A percentile compares a stretch with the other conserved stretches of the same genome.
Evolutionary conservation across 2,329 filamentous ascomycete species (phyloP).

Genomic region (Trematosphaeria pertusa): DNA sequence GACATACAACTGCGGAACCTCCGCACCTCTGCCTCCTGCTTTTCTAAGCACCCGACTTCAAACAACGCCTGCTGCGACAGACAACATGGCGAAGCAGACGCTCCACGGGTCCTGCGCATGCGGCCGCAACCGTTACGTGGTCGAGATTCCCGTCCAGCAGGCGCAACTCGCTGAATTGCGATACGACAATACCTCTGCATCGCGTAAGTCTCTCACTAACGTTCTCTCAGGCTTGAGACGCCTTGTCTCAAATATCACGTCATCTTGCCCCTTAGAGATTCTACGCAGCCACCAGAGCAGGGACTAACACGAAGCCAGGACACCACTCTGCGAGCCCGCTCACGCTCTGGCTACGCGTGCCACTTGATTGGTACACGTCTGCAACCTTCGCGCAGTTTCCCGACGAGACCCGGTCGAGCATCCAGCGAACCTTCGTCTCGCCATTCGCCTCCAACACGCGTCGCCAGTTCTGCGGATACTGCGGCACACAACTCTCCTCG

Average conservation of each 20-base stretch:
- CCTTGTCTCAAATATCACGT: conserved; percentile 11
- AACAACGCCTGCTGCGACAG: conserved; percentile 1
- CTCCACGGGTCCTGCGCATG: conserved; percentile 83
- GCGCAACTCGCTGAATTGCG: conserved; percentile 66
- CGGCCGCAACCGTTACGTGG: conserved; percentile 81
- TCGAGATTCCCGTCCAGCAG: conserved; percentile 69
- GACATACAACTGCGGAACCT: not conserved
- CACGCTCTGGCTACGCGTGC: conserved; percentile 82
- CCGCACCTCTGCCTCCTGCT: too few relatives aligned
- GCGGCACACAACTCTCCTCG: conserved; percentile 82
- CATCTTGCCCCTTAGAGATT: conserved; percentile 13
- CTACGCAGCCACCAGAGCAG: conserved; percentile 6
- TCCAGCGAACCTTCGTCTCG: conserved; percentile 54
- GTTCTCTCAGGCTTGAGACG: not conserved
- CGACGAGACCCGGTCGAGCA: conserved; percentile 67
- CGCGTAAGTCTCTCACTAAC: conserved; percentile 70
- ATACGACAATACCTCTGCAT: conserved; percentile 73
- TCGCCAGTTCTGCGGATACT: conserved; percentile 89
- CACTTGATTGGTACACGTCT: conserved; percentile 80
- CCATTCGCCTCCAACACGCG: conserved; percentile 60
- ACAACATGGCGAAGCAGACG: conserved; percentile 51
- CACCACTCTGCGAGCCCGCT: conserved; percentile 73
- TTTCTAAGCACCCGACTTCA: not conserved
- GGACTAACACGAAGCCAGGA: conserved; percentile 52
- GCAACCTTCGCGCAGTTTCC: conserved; percentile 76